phyloP scores from a whole-genome alignment of 495 filamentous ascomycete species.

The Trichoderma parareesei region DNA sequence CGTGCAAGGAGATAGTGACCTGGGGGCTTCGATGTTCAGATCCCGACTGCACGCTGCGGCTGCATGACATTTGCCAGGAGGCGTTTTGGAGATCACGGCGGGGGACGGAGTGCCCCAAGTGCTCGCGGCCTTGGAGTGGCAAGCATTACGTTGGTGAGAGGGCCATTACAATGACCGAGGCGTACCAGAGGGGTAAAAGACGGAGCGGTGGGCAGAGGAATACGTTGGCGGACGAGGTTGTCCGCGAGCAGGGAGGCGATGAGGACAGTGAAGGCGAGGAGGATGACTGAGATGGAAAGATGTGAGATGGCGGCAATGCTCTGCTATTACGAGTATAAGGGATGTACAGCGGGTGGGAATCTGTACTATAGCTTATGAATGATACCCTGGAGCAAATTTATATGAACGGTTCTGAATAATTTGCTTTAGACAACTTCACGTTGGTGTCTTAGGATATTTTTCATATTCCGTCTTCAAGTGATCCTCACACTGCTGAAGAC shows the following conservation, averaged over 20 bases:
- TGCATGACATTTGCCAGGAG: constrained; percentile 71
- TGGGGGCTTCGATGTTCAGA: constrained; percentile 74
- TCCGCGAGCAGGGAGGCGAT: constrained; percentile 19
- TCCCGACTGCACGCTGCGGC: constrained; percentile 54
- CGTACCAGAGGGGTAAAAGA: constrained; percentile 26
- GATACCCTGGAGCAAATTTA: constrained; percentile 4
- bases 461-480: too few relatives aligned
- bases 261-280: constrained; percentile 21
- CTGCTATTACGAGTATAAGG: not conserved
- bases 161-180: constrained; percentile 49
- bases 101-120: constrained; percentile 63
- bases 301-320: not conserved
- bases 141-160: constrained; percentile 73
- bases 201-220: constrained; percentile 23
- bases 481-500: not conserved
- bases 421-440: too few relatives aligned
- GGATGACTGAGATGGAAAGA: constrained; percentile 11
- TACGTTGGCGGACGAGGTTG: constrained; percentile 21
- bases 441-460: too few relatives aligned
- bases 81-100: constrained; percentile 59
- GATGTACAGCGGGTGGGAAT: not conserved
- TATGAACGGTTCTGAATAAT: too few relatives aligned
- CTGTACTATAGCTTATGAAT: not conserved
- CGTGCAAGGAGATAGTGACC: constrained; percentile 86
- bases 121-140: constrained; percentile 64